Evolutionary conservation across 768 basidiomycete genomes (phyloP).

Genomic region (Pleurotus ostreatus): DNA sequence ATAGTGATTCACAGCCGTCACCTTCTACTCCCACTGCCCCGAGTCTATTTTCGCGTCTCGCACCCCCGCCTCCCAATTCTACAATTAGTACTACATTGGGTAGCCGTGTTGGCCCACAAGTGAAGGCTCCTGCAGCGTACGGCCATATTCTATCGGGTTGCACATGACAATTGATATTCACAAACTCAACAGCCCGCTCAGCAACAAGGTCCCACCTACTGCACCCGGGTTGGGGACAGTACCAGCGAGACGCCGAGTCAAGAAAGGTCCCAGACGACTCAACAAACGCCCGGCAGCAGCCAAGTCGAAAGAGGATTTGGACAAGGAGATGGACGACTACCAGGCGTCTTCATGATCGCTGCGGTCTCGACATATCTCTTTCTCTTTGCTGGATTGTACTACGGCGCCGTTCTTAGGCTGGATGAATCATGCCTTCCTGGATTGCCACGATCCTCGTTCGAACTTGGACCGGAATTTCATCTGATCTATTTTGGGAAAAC

Average conservation of each 20-base stretch:
- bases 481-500: no score
- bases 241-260: conserved; percentile 43
- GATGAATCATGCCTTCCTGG: no score
- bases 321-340: conserved; percentile 81
- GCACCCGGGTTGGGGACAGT: conserved; percentile 20
- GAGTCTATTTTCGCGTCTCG: not conserved
- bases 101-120: not conserved
- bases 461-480: no score
- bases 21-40: conserved; percentile 12
- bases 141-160: not conserved
- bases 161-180: not conserved
- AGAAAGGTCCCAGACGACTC: conserved; percentile 72
- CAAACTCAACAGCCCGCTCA: not conserved
- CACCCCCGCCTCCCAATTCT: not conserved
- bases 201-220: conserved; percentile 9
- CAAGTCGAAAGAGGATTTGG: conserved; percentile 54
- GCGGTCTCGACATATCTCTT: not conserved
- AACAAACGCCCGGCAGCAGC: conserved; percentile 44
- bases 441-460: no score
- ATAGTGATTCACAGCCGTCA: conserved; percentile 26
- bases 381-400: no score
- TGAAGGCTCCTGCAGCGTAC: not conserved
- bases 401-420: no score
- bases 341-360: conserved; percentile 32
- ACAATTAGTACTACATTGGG: conserved; percentile 10